phyloP scores from a whole-genome alignment of 169 alveolate species.

The Plasmodium knowlesi region DNA sequence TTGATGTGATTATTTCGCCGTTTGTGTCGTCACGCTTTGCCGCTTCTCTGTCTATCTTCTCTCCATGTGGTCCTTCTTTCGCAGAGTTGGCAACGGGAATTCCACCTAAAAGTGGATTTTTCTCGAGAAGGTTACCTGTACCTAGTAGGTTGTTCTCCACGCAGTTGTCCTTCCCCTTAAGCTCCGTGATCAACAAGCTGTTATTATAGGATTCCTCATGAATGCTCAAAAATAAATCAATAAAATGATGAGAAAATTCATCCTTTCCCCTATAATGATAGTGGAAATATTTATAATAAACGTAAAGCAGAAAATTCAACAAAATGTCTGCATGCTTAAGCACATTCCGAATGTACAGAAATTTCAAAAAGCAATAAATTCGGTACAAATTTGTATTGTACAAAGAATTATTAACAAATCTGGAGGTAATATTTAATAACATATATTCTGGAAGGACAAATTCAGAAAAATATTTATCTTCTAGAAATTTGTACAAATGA shows the following conservation, averaged over 20 bases:
- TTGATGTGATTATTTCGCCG: not conserved
- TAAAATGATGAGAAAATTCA: slow-evolving; percentile 29
- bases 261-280: slow-evolving; percentile 39
- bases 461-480: slow-evolving; percentile 57
- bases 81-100: not conserved
- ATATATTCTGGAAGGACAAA: slow-evolving; percentile 52
- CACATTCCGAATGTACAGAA: slow-evolving; percentile 25
- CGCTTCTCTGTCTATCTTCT: not conserved
- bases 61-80: not conserved
- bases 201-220: slow-evolving; percentile 59
- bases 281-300: slow-evolving; percentile 68
- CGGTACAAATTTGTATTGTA: slow-evolving; percentile 35
- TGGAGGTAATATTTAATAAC: slow-evolving; percentile 17
- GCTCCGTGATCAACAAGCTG: slow-evolving; percentile 11
- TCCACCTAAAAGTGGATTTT: not conserved
- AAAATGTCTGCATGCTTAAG: slow-evolving; percentile 38
- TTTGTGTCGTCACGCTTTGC: not conserved
- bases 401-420: slow-evolving; percentile 7
- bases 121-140: not conserved
- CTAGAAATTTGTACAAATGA: slow-evolving; percentile 53
- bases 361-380: slow-evolving; percentile 48
- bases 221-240: slow-evolving; percentile 47
- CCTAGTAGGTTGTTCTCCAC: not conserved
- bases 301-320: slow-evolving; percentile 49
- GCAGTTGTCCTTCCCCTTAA: slow-evolving; percentile 6